Percentiles rank a stretch among this genome's conserved stretches.
Evolutionary conservation across 495 filamentous ascomycete genomes (phyloP).

Genomic region (Evansstolkia leycettana): DNA sequence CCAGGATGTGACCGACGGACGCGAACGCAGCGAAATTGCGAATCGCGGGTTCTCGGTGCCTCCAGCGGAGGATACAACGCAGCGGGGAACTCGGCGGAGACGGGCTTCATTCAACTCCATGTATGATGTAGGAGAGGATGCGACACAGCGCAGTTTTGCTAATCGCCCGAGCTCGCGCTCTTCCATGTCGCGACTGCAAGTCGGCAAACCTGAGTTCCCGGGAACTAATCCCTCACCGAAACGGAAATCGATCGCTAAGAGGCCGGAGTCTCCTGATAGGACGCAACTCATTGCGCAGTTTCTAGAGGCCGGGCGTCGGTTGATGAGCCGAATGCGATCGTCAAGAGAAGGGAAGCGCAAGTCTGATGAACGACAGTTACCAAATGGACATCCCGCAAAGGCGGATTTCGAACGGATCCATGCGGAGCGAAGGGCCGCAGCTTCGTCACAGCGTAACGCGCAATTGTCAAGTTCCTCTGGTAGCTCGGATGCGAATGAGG

Average conservation of each 20-base stretch:
- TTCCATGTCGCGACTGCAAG: constrained; percentile 33
- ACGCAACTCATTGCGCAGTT: constrained; percentile 34
- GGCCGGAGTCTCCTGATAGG: constrained; percentile 25
- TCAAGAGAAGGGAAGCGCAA: constrained; percentile 12
- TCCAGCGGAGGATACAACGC: constrained; percentile 11
- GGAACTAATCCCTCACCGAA: constrained; percentile 20
- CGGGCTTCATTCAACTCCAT: constrained; percentile 47
- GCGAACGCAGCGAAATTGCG: constrained; percentile 8
- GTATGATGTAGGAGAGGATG: constrained; percentile 40
- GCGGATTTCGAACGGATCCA: constrained; percentile 27
- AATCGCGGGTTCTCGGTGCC: constrained; percentile 5
- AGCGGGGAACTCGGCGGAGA: constrained; percentile 24
- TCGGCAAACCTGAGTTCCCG: constrained; percentile 23
- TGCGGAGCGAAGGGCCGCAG: constrained; percentile 18
- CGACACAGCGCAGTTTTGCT: constrained; percentile 24
- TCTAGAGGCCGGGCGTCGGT: constrained; percentile 28
- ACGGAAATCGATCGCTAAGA: constrained; percentile 4
- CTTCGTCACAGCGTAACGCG: constrained; percentile 8
- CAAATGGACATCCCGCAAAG: constrained; percentile 17
- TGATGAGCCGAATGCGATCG: constrained; percentile 24
- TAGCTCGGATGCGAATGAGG: constrained; percentile 12
- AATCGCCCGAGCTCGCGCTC: constrained; percentile 34
- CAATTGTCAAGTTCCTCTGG: constrained; percentile 14
- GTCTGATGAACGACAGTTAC: constrained; percentile 8
- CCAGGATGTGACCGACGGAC: constrained; percentile 10